Evolutionary conservation across 768 basidiomycete genomes (phyloP), one percentile per base, ranked within the genome.

Genomic region (Exsudoporus frostii): DNA sequence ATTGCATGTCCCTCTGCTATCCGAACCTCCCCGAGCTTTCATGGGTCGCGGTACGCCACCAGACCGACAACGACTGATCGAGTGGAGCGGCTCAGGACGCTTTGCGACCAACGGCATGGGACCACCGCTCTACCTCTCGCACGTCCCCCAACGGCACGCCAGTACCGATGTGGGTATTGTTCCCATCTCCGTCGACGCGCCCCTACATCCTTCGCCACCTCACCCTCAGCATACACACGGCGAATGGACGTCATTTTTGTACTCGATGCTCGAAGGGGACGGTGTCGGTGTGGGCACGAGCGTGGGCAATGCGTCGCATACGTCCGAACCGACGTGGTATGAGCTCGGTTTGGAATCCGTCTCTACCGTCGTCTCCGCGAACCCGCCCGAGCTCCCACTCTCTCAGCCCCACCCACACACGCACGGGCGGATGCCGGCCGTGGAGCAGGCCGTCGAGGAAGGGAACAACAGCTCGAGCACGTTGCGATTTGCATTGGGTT

Each of bases 21-120:
- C 68, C 13, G 68, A 70, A 39, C 68, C 67, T 1, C 64, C 65
- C 1, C 68, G 70, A 25, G 68, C 70, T 3, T 70, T 70, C 33
- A 70, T 70, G 68, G 68, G 68, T 19, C 70, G 68, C 3, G 68
- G 68, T 11, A 70, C 68, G 0, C 68, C 68, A 4, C 68, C 68
- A 7, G 70, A 70, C 19, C 62, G 64, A 40, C 60, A 53, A 15
- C 61, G 68, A n/a, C 50, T 68, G 11, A 39, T 55, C 9, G 68
- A 71, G 49, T 70, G 68, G 68, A 67, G 68, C 7, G 53, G 55
- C 1, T 66, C 57, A 13, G 59, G 40, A 19, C 58, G 60, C 7
- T 60, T 59, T 45, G 47, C 55, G 4, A 10, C 54, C 6, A 53
- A 56, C 25, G 63, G 60, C 33, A 60, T 65, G 54, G 65, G 63